Evolutionary conservation across 129 eudicot genomes (phyloP).

Genomic region (Centrapalus pauciflorus): DNA sequence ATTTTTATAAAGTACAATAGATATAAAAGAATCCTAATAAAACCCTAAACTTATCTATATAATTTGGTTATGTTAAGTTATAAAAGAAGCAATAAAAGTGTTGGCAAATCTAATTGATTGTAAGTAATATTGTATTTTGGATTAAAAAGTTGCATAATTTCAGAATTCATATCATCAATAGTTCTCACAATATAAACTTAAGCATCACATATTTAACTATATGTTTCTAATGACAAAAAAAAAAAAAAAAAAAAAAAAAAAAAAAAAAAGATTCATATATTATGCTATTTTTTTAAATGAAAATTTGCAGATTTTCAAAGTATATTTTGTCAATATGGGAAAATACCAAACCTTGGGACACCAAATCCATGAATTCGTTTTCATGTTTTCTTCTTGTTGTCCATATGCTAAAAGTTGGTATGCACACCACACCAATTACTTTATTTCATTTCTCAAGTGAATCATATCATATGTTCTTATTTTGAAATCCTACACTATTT

Average conservation of each 20-base stretch:
- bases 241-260: no score
- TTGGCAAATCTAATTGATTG: no score
- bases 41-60: no score
- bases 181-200: no score
- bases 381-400: slow-evolving; percentile 31
- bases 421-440: slow-evolving; percentile 12
- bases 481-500: neutral
- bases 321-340: slow-evolving; percentile 17
- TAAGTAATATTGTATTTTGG: no score
- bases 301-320: neutral
- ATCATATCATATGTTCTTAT: slow-evolving; percentile 8
- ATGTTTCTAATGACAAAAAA: neutral
- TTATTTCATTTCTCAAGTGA: slow-evolving; percentile 7
- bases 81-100: no score
- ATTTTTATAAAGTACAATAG: no score
- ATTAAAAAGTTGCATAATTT: no score
- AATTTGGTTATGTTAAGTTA: no score
- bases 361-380: slow-evolving; percentile 27
- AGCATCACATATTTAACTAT: neutral
- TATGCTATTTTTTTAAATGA: neutral
- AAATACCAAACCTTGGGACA: slow-evolving; percentile 27
- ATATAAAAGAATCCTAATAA: no score
- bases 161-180: no score
- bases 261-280: no score
- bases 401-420: slow-evolving; percentile 5